Evolutionary conservation across 306 rosid genomes (phyloP).

Genomic region (Benincasa hispida): DNA sequence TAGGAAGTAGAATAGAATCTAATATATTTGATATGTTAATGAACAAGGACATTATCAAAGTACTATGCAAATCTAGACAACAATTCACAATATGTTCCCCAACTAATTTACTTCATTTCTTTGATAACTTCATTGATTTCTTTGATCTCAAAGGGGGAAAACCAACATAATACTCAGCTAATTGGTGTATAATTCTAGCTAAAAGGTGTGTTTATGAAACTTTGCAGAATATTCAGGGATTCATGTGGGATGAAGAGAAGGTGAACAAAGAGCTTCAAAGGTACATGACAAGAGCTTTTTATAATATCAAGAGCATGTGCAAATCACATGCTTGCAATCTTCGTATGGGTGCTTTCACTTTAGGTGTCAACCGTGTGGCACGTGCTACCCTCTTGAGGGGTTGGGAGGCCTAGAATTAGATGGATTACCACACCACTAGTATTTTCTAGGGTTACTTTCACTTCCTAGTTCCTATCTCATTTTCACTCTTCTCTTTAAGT

Average conservation of each 20-base stretch:
- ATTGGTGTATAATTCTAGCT: background rate
- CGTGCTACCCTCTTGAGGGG: constrained; percentile 44
- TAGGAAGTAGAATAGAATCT: background rate
- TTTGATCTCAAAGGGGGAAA: background rate
- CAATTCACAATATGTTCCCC: background rate
- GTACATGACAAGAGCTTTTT: constrained; percentile 42
- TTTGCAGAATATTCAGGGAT: constrained; percentile 42
- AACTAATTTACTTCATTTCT: background rate
- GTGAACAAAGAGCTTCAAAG: constrained; percentile 38
- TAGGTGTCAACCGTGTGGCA: constrained; percentile 44
- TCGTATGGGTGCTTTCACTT: constrained; percentile 49
- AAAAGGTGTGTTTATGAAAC: background rate
- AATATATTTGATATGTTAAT: background rate
- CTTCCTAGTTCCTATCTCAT: background rate
- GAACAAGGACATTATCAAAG: background rate
- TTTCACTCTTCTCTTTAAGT: background rate
- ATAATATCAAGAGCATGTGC: constrained; percentile 40
- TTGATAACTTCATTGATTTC: background rate
- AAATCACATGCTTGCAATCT: constrained; percentile 37
- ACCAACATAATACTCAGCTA: background rate
- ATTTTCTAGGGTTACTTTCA: background rate
- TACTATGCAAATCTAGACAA: background rate
- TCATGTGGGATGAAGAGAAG: constrained; percentile 51
- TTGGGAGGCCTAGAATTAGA: constrained; percentile 34
- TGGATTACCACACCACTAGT: background rate